These are phyloP conservation scores for Thermothelomyces thermophilus DNA, from an alignment of 2,329 filamentous ascomycete species.

Conservation along the genomic window DNA sequence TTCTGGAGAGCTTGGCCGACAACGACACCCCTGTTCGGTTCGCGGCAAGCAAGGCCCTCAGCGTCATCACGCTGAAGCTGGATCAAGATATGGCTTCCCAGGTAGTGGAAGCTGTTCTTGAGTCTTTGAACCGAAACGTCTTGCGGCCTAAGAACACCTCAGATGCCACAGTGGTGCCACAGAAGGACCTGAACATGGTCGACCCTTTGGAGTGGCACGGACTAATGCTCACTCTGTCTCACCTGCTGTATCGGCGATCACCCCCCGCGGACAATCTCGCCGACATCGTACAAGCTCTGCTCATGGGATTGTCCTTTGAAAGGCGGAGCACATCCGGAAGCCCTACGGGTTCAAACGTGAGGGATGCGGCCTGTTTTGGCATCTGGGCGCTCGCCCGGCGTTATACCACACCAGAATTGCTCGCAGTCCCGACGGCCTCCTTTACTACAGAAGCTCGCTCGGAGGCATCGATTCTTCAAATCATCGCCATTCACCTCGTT, in stretches of 20 bases:
- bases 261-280: slow-evolving; percentile 64
- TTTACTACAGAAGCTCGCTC: slow-evolving; percentile 33
- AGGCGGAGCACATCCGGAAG: slow-evolving; percentile 79
- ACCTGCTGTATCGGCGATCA: slow-evolving; percentile 78
- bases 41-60: slow-evolving; percentile 87
- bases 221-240: slow-evolving; percentile 76
- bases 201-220: slow-evolving; percentile 88
- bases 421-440: slow-evolving; percentile 49
- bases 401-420: slow-evolving; percentile 74
- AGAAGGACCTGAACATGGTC: slow-evolving; percentile 63
- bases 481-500: slow-evolving; percentile 74
- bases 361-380: slow-evolving; percentile 93
- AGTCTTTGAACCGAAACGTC: slow-evolving; percentile 55
- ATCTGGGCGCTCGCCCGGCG: slow-evolving; percentile 88
- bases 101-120: slow-evolving; percentile 80
- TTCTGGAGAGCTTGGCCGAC: slow-evolving; percentile 73
- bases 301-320: slow-evolving; percentile 80
- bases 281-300: slow-evolving; percentile 67
- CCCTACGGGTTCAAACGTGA: slow-evolving; percentile 80
- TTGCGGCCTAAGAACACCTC: slow-evolving; percentile 42
- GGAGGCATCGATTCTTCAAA: slow-evolving; percentile 57
- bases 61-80: slow-evolving; percentile 75
- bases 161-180: slow-evolving; percentile 30
- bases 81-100: slow-evolving; percentile 75
- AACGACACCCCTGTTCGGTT: slow-evolving; percentile 87